These are phyloP conservation scores for Quercus aquifolioides DNA, from an alignment of 306 rosid species.

Conservation along the genomic window DNA sequence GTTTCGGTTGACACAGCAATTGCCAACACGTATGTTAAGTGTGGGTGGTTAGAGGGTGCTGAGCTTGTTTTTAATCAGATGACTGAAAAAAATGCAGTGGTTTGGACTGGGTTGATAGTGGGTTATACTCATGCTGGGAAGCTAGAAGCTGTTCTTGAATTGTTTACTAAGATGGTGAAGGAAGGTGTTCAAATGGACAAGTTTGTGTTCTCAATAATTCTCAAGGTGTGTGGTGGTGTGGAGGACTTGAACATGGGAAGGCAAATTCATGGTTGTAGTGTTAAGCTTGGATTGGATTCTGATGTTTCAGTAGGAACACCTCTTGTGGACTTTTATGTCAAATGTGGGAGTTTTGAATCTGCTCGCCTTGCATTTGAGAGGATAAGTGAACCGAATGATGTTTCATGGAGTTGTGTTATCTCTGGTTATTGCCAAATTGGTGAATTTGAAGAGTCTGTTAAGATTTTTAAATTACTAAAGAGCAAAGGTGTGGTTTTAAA, in stretches of 20 bases:
- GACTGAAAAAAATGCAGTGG: slow-evolving; percentile 43
- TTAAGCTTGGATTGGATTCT: slow-evolving; percentile 56
- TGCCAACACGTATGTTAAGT: slow-evolving; percentile 56
- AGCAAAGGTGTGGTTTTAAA: slow-evolving; percentile 42
- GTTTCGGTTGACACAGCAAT: slow-evolving; percentile 34
- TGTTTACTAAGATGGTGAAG: slow-evolving; percentile 44
- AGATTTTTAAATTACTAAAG: slow-evolving; percentile 44
- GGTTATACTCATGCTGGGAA: slow-evolving; percentile 47
- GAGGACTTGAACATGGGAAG: slow-evolving; percentile 39
- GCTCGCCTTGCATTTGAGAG: slow-evolving; percentile 47
- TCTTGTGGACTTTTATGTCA: slow-evolving; percentile 54
- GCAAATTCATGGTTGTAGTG: slow-evolving; percentile 45
- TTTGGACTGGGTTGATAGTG: slow-evolving; percentile 63
- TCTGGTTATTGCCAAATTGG: slow-evolving; percentile 56
- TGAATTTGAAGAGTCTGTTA: slow-evolving; percentile 41
- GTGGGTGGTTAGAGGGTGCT: slow-evolving; percentile 57
- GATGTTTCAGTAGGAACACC: slow-evolving; percentile 69
- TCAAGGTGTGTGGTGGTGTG: slow-evolving; percentile 55
- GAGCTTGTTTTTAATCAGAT: slow-evolving; percentile 38
- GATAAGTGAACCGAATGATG: slow-evolving; percentile 53
- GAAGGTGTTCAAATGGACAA: slow-evolving; percentile 47
- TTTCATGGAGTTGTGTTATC: slow-evolving; percentile 59
- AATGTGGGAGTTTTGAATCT: slow-evolving; percentile 46
- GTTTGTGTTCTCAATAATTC: slow-evolving; percentile 52
- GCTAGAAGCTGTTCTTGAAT: slow-evolving; percentile 27